Evolutionary conservation across 805 yeast species (phyloP).

Genomic region (Hanseniaspora vineae): DNA sequence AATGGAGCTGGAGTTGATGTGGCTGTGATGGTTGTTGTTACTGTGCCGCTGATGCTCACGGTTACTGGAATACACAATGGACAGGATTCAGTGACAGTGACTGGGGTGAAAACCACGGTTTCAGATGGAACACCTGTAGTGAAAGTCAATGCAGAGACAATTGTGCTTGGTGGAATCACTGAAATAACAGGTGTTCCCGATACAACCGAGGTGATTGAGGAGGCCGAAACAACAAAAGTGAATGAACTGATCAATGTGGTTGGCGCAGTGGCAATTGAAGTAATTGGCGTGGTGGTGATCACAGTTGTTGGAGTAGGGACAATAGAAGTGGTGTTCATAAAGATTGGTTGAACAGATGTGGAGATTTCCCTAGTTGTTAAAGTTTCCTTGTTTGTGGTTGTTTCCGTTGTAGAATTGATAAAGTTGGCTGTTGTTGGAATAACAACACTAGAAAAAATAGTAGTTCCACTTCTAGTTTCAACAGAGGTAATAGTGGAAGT

Average conservation of each 20-base stretch:
- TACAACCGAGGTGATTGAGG: not conserved
- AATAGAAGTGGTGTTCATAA: too few species aligned
- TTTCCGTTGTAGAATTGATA: too few species aligned
- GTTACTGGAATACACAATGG: not conserved
- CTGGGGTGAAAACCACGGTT: not conserved
- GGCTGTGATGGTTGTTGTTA: not conserved
- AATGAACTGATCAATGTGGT: not conserved
- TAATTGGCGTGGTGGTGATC: not conserved
- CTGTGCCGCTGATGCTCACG: not conserved
- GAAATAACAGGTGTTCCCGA: not conserved
- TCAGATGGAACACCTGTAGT: not conserved
- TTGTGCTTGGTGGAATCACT: not conserved
- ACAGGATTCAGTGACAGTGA: too few species aligned
- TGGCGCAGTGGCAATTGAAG: not conserved
- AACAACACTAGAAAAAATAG: too few species aligned
- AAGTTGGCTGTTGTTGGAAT: too few species aligned
- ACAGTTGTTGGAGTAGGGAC: not conserved
- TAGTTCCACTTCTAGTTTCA: too few species aligned
- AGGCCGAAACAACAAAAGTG: not conserved
- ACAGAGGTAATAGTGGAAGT: too few species aligned
- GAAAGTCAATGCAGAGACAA: slow-evolving; percentile 1
- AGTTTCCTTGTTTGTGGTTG: too few species aligned
- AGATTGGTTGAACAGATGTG: too few species aligned
- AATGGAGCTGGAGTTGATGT: not conserved
- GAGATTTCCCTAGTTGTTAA: too few species aligned